Evolutionary conservation across 371 early-diverging fungal genomes (phyloP).

Genomic region (Entomophthora muscae): DNA sequence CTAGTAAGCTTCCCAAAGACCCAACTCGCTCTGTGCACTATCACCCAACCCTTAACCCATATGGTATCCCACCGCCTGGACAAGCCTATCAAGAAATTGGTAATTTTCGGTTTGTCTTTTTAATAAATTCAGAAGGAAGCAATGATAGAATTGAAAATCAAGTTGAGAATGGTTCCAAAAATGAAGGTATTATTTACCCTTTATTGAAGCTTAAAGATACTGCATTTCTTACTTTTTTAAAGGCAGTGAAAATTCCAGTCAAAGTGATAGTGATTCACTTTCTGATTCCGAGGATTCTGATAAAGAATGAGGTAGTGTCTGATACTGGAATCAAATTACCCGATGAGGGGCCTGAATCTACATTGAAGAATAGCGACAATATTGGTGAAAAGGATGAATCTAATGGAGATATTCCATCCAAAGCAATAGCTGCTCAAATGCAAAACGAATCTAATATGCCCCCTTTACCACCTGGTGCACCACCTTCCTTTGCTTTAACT

Average conservation of each 20-base stretch:
- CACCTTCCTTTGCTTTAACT: not conserved
- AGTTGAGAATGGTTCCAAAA: not conserved
- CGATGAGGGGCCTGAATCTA: too few species aligned
- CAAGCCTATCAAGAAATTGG: constrained; percentile 16
- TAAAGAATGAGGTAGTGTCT: too few species aligned
- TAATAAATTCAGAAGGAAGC: not conserved
- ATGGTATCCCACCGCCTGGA: constrained; percentile 21
- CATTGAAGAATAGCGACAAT: too few species aligned
- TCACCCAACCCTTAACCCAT: constrained; percentile 20
- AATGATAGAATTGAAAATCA: not conserved
- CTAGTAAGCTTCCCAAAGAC: constrained; percentile 9
- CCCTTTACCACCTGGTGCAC: not conserved
- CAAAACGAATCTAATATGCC: not conserved
- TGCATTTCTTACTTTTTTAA: not conserved
- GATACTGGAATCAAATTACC: not conserved
- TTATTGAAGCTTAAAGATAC: too few species aligned
- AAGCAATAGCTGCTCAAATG: too few species aligned
- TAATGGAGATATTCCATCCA: too few species aligned
- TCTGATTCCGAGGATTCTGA: not conserved
- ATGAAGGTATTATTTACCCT: not conserved
- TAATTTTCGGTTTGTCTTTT: not conserved
- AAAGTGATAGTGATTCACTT: not conserved
- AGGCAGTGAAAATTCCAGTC: not conserved
- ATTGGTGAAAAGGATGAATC: too few species aligned
- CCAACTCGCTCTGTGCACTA: constrained; percentile 20